phyloP scores from a whole-genome alignment of 2,329 filamentous ascomycete species.

The Cordyceps militaris region DNA sequence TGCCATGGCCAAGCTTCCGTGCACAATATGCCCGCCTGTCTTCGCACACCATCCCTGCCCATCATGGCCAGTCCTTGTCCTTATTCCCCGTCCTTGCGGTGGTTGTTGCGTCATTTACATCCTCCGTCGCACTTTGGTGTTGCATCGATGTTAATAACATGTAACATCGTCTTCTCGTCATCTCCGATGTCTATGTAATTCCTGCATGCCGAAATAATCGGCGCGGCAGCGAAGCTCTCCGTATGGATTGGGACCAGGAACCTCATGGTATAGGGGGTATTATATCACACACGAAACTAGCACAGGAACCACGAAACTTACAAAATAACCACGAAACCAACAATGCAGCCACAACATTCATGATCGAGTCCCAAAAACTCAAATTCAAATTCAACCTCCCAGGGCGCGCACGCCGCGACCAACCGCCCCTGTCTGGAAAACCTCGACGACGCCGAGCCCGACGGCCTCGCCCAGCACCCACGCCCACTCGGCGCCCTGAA shows the following conservation, averaged over 20 bases:
- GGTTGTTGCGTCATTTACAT: neutral
- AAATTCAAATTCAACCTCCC: constrained; percentile 19
- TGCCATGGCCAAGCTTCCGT: neutral
- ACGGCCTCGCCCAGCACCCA: constrained; percentile 67
- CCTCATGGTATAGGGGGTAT: constrained; percentile 1
- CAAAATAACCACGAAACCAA: neutral
- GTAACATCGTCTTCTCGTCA: too few species aligned
- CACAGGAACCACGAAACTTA: neutral
- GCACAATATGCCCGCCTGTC: neutral
- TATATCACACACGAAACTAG: constrained; percentile 5
- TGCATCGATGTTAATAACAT: too few species aligned
- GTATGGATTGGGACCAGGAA: neutral
- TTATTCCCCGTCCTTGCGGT: too few species aligned
- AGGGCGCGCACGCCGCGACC: constrained; percentile 54
- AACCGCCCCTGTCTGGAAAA: constrained; percentile 70
- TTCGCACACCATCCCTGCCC: neutral
- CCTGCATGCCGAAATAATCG: too few species aligned
- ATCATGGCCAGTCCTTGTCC: neutral
- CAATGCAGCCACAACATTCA: neutral
- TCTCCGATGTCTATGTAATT: too few species aligned
- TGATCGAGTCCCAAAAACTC: neutral
- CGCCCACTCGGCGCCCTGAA: constrained; percentile 62
- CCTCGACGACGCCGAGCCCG: constrained; percentile 61
- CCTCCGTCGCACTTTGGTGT: neutral
- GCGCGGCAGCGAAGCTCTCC: neutral